Base-by-base conservation (phyloP, 2,329 filamentous ascomycete genomes). In the Aspergillus awamori region DNA sequence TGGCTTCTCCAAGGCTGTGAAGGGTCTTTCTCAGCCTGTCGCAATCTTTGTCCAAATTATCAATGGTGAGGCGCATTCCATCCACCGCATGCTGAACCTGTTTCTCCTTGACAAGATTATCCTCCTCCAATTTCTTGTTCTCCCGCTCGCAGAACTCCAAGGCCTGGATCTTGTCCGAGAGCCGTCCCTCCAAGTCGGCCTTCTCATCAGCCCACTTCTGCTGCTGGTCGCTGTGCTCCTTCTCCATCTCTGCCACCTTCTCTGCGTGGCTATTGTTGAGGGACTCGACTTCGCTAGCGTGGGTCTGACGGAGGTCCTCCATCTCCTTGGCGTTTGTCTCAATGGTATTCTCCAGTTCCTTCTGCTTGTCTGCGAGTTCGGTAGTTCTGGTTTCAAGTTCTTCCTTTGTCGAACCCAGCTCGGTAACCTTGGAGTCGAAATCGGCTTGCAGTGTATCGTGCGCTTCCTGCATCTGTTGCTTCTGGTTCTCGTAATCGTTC, bases 1-100 rank as follows among this genome's bases (percentile, higher is more conserved):
- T 83, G 63, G 82, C 82, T 70, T 84, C 83, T 53, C 79, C 79
- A 28, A 81, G 74, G 63, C 76, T 81, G 63, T 83, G 80, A 63
- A 82, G 77, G 53, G 81, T 81, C 70, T 81, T 82, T 54, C 79
- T 79, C 62, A 85, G 72, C 47, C 78, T 79, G 53, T 82, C 80
- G 54, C 81, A 80, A 65, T 86, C 83, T 63, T 80, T 78, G 56
- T 80, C 79, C 73, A 83, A 77, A 59, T 79, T 77, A 48, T 80
- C 76, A 76, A 84, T 84, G 11, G 79, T 78, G 56, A 80, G 74
- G 55, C 79, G 78, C 77, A 79, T 79, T 52, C 72, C 73, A 24
- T 77, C 74, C 54, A 77, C 71, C 8, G 75, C 72, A 57, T 74
- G 76, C 58, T 82, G 79, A 36, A 80, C 74, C 65, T 81, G 79